Base-by-base conservation (phyloP, 225 moss, liverwort and hornwort species). In the Asterella californica region DNA sequence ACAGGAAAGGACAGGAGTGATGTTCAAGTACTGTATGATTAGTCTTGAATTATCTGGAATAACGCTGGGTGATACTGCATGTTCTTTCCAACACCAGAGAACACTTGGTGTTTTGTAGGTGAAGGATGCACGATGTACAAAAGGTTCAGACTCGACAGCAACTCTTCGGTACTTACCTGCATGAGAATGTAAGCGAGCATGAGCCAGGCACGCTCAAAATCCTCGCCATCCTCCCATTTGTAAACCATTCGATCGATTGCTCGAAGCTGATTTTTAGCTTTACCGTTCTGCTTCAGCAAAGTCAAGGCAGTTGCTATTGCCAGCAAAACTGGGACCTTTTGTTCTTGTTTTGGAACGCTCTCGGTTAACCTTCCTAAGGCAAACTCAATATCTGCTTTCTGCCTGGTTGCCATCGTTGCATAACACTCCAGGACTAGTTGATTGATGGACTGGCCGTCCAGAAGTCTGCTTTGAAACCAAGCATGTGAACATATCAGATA, bases 121-220 rank as follows among this genome's bases (percentile, higher is more conserved):
- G 11, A 48, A 6, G 48, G 48, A 6, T 6, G 48, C 48, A 12
- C 57, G 22, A 61, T n/a, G n/a, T 19, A 61, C 22, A 19, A 61
- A 61, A n/a, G n/a, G 22, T 10, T 19, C n/a, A 61, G n/a, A 61
- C 4, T 21, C 4, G 21, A n/a, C 22, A 2, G 60, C 22, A 61
- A 61, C 9, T 61, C 4, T 61, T 61, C 4, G 10, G 60, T 18
- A 75, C 1, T 11, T 78, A 90, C 89, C 82, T 90, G 93, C 75
- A 91, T 48, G 59, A 91, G 86, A 46, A 94, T 89, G 60, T 83
- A 82, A 12, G 91, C 96, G 48, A 96, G 90, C 96, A 94, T 96
- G 48, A 96, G 81, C 96, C 94, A 94, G 1, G 94, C 91, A 10
- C 93, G 90, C 80, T 96, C 96, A 80, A 96, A 94, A 65, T 89